Base-by-base conservation (phyloP, 306 rosid species). In the Trifolium repens region DNA sequence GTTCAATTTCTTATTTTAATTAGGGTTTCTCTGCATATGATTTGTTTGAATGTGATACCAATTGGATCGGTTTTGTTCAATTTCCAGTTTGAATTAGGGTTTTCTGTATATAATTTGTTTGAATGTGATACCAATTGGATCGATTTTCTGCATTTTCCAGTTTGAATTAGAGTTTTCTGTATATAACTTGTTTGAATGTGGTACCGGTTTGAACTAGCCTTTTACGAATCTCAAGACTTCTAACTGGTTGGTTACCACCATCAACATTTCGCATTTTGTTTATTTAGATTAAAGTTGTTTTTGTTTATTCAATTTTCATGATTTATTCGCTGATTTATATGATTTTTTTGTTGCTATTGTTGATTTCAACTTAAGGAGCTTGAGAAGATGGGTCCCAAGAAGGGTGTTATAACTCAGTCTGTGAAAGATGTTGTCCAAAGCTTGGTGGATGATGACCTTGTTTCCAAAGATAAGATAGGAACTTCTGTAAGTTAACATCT, bases 381-480 rank as follows among this genome's bases (percentile, higher is more conserved):
- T 49, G 97, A 94, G 91, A 94, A 91, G 82, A 79, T 76, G 82
- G 97, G 96, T 16, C 98, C 96, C 47, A 90, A 43, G 82, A 94
- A 87, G 81, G 98, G 98, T 72, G 98, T 94, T 47, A 94, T 94
- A 40, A 11, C 86, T 85, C 98, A 94, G 86, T 91, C 98, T 50
- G 97, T 94, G 82, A 94, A 94, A 83, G 98, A 94, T 81, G 97
- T 90, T 65, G 79, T 94, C 74, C 97, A 94, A 79, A 94, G 97
- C 72, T 86, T 90, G 72, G 96, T 94, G 80, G 98, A 94, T 80
- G 98, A 94, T 77, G 98, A 94, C 80, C 96, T 94, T 64, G 98
- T 89, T 84, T 90, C 74, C 30, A 94, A 85, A 75, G 98, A 94
- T 79, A 94, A 94, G 91, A 91, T 94, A 54, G 97, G 98, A 85